phyloP scores from a whole-genome alignment of 2,329 filamentous ascomycete species.

The Aspergillus ochraceus region DNA sequence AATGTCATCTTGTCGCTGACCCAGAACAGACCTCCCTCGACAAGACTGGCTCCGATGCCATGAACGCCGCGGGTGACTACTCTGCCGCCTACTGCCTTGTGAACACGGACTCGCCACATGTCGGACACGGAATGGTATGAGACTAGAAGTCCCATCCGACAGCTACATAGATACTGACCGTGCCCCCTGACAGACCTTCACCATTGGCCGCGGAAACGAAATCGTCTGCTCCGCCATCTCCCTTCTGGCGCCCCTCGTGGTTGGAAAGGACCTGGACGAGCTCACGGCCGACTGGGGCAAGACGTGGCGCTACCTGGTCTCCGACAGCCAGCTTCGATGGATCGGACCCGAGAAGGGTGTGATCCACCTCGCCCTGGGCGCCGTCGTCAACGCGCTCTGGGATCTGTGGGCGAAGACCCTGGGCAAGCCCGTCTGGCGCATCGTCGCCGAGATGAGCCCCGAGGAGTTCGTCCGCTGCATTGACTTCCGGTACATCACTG shows the following conservation, averaged over 20 bases:
- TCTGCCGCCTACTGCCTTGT: slow-evolving; percentile 93
- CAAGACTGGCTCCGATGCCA: slow-evolving; percentile 94
- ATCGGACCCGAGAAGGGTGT: slow-evolving; percentile 94
- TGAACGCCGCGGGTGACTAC: slow-evolving; percentile 93
- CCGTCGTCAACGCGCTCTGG: slow-evolving; percentile 89
- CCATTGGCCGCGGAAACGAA: slow-evolving; percentile 74
- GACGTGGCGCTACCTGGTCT: slow-evolving; percentile 90
- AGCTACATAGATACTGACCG: neutral
- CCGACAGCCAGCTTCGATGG: slow-evolving; percentile 87
- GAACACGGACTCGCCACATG: slow-evolving; percentile 66
- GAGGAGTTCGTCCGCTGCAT: slow-evolving; percentile 86
- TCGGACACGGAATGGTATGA: slow-evolving; percentile 45
- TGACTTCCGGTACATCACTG: slow-evolving; percentile 92
- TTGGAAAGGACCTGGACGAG: slow-evolving; percentile 71
- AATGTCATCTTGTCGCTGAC: slow-evolving; percentile 3
- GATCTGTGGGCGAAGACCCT: slow-evolving; percentile 91
- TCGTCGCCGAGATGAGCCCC: slow-evolving; percentile 86
- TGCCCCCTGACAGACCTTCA: slow-evolving; percentile 40
- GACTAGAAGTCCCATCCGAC: neutral
- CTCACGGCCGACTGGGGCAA: slow-evolving; percentile 79
- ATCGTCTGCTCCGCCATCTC: slow-evolving; percentile 84
- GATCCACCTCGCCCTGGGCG: slow-evolving; percentile 85
- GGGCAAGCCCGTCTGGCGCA: slow-evolving; percentile 84
- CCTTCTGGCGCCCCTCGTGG: slow-evolving; percentile 73
- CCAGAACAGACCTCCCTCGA: slow-evolving; percentile 73